Evolutionary conservation across 345 rosid species (phyloP).

Genomic region (Syzygium jambos): DNA sequence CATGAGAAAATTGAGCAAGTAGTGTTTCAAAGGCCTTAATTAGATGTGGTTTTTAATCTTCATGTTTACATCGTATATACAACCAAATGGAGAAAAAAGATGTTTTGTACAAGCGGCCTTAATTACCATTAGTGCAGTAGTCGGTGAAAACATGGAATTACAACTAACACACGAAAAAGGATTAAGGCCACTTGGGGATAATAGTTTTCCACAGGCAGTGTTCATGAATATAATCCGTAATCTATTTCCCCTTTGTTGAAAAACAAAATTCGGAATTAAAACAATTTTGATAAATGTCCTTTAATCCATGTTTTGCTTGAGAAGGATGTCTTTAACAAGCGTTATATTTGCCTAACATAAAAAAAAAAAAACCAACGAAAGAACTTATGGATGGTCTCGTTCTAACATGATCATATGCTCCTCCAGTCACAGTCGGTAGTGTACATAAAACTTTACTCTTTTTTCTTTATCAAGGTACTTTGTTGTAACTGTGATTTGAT

Average conservation of each 20-base stretch:
- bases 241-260: neutral
- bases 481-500: neutral
- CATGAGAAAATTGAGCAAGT: neutral
- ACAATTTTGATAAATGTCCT: neutral
- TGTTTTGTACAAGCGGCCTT: neutral
- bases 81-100: neutral
- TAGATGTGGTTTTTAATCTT: neutral
- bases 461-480: neutral
- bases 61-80: neutral
- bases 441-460: neutral
- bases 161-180: neutral
- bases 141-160: neutral
- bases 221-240: neutral
- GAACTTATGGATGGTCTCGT: neutral
- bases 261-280: neutral
- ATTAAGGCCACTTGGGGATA: neutral
- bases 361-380: neutral
- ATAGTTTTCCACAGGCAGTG: neutral
- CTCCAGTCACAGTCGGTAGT: neutral
- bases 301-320: neutral
- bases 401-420: neutral
- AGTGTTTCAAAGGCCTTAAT: neutral
- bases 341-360: neutral
- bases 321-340: neutral
- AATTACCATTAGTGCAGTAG: neutral